Evolutionary conservation across 306 rosid genomes (phyloP).

Genomic region (Malus orientalis): DNA sequence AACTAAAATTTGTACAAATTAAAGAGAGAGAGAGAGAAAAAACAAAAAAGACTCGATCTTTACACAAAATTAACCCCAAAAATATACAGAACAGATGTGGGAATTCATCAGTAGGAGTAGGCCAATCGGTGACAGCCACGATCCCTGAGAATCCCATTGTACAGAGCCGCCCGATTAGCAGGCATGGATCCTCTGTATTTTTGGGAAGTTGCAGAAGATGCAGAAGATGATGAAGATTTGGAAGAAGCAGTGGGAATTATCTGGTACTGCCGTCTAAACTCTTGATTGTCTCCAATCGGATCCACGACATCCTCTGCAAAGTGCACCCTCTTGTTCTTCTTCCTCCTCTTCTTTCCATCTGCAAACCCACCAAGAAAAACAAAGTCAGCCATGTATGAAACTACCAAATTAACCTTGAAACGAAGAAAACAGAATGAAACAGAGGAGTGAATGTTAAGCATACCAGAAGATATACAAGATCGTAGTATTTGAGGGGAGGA

Average conservation of each 20-base stretch:
- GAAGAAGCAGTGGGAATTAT: constrained; percentile 1
- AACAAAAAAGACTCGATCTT: not conserved
- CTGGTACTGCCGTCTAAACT: constrained; percentile 42
- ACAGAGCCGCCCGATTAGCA: constrained; percentile 72
- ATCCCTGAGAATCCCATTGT: constrained; percentile 79
- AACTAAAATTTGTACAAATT: not conserved
- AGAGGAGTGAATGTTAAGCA: not conserved
- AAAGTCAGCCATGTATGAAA: not conserved
- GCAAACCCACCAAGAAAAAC: constrained; percentile 2
- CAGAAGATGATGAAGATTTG: not conserved
- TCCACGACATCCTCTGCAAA: constrained; percentile 80
- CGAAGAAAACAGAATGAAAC: not conserved
- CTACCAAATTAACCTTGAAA: not conserved
- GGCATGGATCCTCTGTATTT: constrained; percentile 51
- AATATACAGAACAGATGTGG: constrained; percentile 4
- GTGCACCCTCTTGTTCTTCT: constrained; percentile 62
- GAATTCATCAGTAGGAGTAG: constrained; percentile 45
- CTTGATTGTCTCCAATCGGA: constrained; percentile 52
- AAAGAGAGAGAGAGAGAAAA: not conserved
- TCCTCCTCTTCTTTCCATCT: constrained; percentile 46
- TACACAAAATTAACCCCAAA: not conserved
- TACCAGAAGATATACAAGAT: constrained; percentile 81
- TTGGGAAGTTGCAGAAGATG: constrained; percentile 6
- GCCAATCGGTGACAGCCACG: constrained; percentile 61
- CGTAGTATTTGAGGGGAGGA: constrained; percentile 49